Percentiles rank a stretch among this genome's conserved stretches.
Conservation (phyloP, 78 protist species). For the Cavenderia fasciculata region DNA sequence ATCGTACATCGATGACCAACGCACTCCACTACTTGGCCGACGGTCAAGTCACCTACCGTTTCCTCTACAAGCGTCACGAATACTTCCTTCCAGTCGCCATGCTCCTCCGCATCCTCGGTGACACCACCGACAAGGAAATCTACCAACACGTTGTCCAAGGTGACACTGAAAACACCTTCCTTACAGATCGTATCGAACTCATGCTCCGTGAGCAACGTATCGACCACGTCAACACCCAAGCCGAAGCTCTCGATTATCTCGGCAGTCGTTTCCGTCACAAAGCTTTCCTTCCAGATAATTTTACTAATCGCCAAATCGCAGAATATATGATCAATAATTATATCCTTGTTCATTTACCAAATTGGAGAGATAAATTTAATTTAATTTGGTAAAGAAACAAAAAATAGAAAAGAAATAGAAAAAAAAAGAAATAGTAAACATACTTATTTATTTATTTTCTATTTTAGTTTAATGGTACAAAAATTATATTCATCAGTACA, state of each 20-base stretch:
- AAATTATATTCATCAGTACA: slow-evolving; percentile 86
- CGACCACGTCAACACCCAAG: slow-evolving; percentile 28
- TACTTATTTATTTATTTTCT: background rate
- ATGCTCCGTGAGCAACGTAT: slow-evolving; percentile 76
- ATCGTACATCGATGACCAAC: slow-evolving; percentile 85
- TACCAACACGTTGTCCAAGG: slow-evolving; percentile 70
- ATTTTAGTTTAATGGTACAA: slow-evolving; percentile 77
- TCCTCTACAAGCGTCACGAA: slow-evolving; percentile 85
- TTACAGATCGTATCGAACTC: slow-evolving; percentile 85
- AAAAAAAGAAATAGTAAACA: too few species aligned
- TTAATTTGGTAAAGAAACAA: slow-evolving; percentile 6
- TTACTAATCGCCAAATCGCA: slow-evolving; percentile 77
- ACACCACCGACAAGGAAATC: slow-evolving; percentile 88
- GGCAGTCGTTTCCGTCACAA: slow-evolving; percentile 77
- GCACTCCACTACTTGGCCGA: slow-evolving; percentile 89
- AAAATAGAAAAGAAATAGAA: background rate
- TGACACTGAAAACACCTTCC: slow-evolving; percentile 66
- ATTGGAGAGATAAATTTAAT: slow-evolving; percentile 85
- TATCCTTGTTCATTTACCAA: slow-evolving; percentile 91
- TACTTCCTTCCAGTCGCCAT: slow-evolving; percentile 91
- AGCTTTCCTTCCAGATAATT: slow-evolving; percentile 11
- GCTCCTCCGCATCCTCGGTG: slow-evolving; percentile 81
- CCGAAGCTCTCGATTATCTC: slow-evolving; percentile 78
- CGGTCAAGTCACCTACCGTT: slow-evolving; percentile 86
- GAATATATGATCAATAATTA: slow-evolving; percentile 49